Evolutionary conservation across 2,329 filamentous ascomycete genomes (phyloP), one percentile per base, ranked within the genome.

Genomic region (Aaosphaeria pasadenensis): DNA sequence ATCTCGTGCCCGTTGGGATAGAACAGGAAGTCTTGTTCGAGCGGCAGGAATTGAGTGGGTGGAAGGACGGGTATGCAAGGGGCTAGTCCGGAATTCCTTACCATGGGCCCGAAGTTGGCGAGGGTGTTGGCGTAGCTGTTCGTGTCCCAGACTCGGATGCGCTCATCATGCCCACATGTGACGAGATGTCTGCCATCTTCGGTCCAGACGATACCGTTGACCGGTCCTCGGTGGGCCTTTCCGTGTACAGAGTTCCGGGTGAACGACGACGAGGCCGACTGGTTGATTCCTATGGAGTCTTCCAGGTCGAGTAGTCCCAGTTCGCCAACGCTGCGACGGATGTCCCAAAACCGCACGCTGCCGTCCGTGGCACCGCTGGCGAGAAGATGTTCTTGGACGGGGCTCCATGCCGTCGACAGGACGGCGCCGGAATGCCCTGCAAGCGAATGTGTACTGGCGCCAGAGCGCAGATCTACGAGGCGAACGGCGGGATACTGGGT

Each of bases 321-420:
- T 17, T 87, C 83, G 5, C 85, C 86, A 17, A 87, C 86, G 30
- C 89, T 88, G 31, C 88, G 84, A 4, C 92, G 81, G 29, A 96
- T 82, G 66, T 97, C 92, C 86, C 92, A 97, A 33, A 96, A 76
- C 24, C 91, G 83, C 2, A 91, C 84, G 7, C 84, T 86, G 17
- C 91, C 91, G 64, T 97, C 91, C 1, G 85, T 82, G n/a, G 89
- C 88, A 0, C 89, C 90, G 44, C 88, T 92, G 7, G 87, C 89
- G 3, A 97, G 79, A 4, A 95, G 76, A 62, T 96, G 82, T 42
- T 91, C 88, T 42, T 86, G 78, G 5, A 82, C 81, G 0, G 91
- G 91, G 48, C 89, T 92, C 94, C 94, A 97, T 4, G 84, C 80
- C 29, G 83, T 79, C 45, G 80, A 80, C 24, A 85, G 74, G 42